Evolutionary conservation across 306 rosid species (phyloP).

Genomic region (Acacia crassicarpa): DNA sequence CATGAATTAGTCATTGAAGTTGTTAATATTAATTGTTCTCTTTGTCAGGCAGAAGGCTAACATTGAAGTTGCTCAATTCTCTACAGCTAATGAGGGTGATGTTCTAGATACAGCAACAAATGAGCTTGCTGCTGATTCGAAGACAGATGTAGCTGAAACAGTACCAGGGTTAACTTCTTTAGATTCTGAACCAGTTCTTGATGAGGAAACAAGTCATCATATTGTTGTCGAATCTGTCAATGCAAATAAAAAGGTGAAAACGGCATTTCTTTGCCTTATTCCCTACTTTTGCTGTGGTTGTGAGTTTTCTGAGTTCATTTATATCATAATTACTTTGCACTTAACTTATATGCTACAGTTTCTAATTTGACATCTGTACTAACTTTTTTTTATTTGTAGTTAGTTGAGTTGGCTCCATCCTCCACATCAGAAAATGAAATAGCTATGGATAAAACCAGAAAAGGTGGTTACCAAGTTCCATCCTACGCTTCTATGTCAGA

Average conservation of each 20-base stretch:
- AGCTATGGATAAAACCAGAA: slow-evolving; percentile 10
- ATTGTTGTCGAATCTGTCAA: slow-evolving; percentile 30
- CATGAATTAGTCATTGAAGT: slow-evolving; percentile 35
- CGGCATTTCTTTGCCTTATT: slow-evolving; percentile 36
- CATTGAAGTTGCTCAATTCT: slow-evolving; percentile 55
- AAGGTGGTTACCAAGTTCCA: slow-evolving; percentile 31
- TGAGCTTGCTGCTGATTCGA: not conserved
- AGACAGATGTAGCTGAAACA: slow-evolving; percentile 19
- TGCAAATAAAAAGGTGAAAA: slow-evolving; percentile 32
- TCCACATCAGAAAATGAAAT: slow-evolving; percentile 36
- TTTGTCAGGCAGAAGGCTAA: slow-evolving; percentile 52
- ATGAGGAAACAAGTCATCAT: slow-evolving; percentile 33
- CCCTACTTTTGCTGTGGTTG: slow-evolving; percentile 1
- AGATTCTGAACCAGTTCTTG: slow-evolving; percentile 25
- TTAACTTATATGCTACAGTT: not conserved
- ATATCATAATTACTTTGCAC: not conserved
- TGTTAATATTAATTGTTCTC: slow-evolving; percentile 34
- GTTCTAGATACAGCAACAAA: slow-evolving; percentile 19
- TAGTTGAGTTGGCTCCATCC: slow-evolving; percentile 35
- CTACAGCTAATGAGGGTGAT: slow-evolving; percentile 40
- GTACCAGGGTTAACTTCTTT: slow-evolving; percentile 12
- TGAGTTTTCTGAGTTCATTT: slow-evolving; percentile 17
- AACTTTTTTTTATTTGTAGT: slow-evolving; percentile 34
- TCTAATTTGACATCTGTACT: slow-evolving; percentile 32
- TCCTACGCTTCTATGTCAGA: slow-evolving; percentile 31